Conservation (phyloP, 768 basidiomycete species). For the Phaffia australis region DNA sequence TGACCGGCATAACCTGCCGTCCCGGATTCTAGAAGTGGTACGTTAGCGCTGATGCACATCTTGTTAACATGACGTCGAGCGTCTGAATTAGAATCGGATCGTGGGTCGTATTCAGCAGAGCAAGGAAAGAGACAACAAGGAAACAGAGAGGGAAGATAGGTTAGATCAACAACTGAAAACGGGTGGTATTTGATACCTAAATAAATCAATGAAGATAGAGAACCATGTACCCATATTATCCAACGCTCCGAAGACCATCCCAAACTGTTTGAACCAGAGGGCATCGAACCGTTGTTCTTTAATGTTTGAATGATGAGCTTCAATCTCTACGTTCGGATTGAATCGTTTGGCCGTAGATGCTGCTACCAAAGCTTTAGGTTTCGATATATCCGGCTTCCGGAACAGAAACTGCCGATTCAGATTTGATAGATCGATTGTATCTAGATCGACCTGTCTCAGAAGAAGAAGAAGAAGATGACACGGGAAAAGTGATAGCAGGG, state of each 20-base stretch:
- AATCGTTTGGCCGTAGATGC: conserved; percentile 44
- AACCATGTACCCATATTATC: conserved; percentile 73
- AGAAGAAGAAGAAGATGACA: neutral
- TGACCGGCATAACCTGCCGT: conserved; percentile 96
- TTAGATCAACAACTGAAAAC: neutral
- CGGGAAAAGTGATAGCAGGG: neutral
- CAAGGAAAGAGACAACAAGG: conserved; percentile 3
- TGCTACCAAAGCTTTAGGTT: conserved; percentile 79
- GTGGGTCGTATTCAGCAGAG: neutral
- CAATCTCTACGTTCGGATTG: conserved; percentile 77
- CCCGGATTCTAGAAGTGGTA: conserved; percentile 89
- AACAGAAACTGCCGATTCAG: conserved; percentile 95
- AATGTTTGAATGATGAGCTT: conserved; percentile 86
- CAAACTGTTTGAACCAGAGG: conserved; percentile 79
- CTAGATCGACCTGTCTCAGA: conserved; percentile 58
- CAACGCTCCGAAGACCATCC: conserved; percentile 86
- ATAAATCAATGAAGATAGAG: neutral
- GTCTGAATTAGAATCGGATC: conserved; percentile 44
- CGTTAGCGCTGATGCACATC: conserved; percentile 86
- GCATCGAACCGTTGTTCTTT: conserved; percentile 84
- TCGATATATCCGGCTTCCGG: conserved; percentile 91
- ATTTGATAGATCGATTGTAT: conserved; percentile 97
- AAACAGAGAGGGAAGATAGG: neutral
- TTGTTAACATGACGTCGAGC: conserved; percentile 91
- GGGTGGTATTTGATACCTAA: neutral